Percentiles rank a stretch among this genome's conserved stretches.
These are phyloP conservation scores for Cystobasidium tubakii DNA, from an alignment of 768 basidiomycete genomes.

Conservation along the genomic window DNA sequence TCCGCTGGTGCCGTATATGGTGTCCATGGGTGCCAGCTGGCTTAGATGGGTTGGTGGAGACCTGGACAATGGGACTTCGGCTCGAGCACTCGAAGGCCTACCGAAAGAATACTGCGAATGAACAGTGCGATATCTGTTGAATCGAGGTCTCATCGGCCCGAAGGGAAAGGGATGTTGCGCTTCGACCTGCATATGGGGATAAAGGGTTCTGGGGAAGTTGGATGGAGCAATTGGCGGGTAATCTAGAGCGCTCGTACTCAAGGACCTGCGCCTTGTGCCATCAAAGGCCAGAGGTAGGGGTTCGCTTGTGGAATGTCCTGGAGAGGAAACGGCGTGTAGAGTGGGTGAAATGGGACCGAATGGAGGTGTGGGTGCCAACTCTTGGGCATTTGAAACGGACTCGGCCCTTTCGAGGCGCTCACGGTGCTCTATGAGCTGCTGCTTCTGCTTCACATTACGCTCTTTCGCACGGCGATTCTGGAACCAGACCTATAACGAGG, in stretches of 20 bases:
- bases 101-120: neutral
- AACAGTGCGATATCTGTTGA: neutral
- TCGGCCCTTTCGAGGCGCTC: constrained; percentile 9
- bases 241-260: constrained; percentile 15
- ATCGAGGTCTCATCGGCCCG: neutral
- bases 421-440: constrained; percentile 14
- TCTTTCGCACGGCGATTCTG: constrained; percentile 40
- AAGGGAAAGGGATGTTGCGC: neutral
- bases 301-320: neutral
- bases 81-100: neutral
- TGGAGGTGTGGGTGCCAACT: neutral
- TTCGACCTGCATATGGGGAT: neutral
- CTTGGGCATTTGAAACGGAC: neutral
- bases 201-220: neutral
- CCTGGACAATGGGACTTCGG: neutral
- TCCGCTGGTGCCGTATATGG: neutral
- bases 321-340: neutral
- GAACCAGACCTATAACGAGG: constrained; percentile 37
- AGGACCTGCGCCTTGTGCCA: neutral
- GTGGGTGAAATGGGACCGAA: neutral
- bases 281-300: neutral
- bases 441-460: constrained; percentile 12
- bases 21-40: neutral
- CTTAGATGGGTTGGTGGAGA: neutral
- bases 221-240: neutral